Base-by-base conservation (phyloP, 208 protist genomes). In the Leishmania tarentolae region DNA sequence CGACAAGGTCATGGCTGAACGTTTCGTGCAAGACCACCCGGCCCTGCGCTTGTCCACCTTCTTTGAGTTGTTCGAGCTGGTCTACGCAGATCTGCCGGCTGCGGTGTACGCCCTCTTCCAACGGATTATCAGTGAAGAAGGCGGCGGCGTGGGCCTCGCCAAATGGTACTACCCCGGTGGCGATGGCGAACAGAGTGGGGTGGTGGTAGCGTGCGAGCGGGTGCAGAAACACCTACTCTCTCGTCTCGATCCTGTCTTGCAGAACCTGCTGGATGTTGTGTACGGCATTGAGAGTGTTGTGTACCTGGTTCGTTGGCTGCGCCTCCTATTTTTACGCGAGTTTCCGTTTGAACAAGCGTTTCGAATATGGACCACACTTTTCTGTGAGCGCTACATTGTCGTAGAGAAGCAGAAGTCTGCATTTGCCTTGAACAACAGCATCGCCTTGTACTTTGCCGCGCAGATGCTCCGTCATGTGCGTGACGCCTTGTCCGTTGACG, bases 261-360 rank as follows among this genome's bases (percentile, higher is more conserved):
- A 90, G 65, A 81, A 88, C 40, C 78, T 93, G 50, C 87, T 98
- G 37, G 88, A 91, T 42, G 76, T 71, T 1, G 87, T 94, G 46
- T 91, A 97, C 80, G 82, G 83, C 24, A 94, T 98, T 70, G 83
- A 97, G 74, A 86, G 89, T 44, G 88, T 89, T 24, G 82, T 93
- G 0, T 98, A 98, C 76, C 81, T 96, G 3, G 87, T 98, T 24
- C 88, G 95, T 40, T 98, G 96, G 95, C 80, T 98, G 57, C 89
- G 96, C 53, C 89, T 98, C 37, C 78, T 98, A 40, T 97, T 98
- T 70, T 79, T 98, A 44, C 92, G 95, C 6, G 94, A 98, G 77
- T 94, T 98, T 75, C 86, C 92, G 5, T 79, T 98, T 44, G 46
- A 73, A 3, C 90, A 95, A 70, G 69, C 87, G 53, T 59, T 92